These are phyloP conservation scores for Zygoascus bituminiphila DNA, from an alignment of 805 yeast species.

Conservation along the genomic window DNA sequence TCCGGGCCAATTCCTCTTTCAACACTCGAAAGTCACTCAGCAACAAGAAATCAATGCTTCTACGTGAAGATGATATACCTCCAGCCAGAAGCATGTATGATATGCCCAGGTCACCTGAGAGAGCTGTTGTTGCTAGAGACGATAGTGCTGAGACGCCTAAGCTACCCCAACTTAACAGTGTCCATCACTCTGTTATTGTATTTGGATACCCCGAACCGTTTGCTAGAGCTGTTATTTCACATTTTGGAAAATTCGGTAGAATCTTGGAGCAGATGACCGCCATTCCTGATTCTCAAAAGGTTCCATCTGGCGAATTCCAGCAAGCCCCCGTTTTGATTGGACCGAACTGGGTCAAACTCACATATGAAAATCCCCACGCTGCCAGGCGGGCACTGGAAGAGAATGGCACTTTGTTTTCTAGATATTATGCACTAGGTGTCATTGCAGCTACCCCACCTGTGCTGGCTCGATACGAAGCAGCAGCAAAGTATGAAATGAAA, in stretches of 20 bases:
- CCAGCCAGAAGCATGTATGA: slow-evolving; percentile 20
- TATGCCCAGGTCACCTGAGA: slow-evolving; percentile 5
- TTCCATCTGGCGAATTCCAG: slow-evolving; percentile 14
- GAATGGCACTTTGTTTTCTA: slow-evolving; percentile 55
- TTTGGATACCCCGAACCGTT: slow-evolving; percentile 82
- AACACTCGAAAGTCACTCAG: slow-evolving; percentile 22
- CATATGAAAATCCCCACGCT: slow-evolving; percentile 65
- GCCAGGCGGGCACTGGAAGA: slow-evolving; percentile 82
- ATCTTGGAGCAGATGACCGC: slow-evolving; percentile 67
- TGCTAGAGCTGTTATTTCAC: slow-evolving; percentile 57
- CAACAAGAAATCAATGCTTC: slow-evolving; percentile 10
- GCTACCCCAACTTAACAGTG: not conserved
- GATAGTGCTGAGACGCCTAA: not conserved
- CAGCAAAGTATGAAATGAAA: not conserved
- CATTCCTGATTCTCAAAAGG: slow-evolving; percentile 24
- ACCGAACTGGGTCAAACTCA: slow-evolving; percentile 82
- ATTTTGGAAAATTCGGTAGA: slow-evolving; percentile 71
- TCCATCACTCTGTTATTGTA: slow-evolving; percentile 54
- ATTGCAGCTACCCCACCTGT: not conserved
- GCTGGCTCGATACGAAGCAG: not conserved
- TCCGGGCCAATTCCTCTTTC: slow-evolving; percentile 16
- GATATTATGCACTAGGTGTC: slow-evolving; percentile 1
- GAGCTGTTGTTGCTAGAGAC: not conserved
- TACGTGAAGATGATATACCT: slow-evolving; percentile 19
- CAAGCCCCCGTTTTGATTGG: slow-evolving; percentile 69